phyloP scores from a whole-genome alignment of 345 rosid genomes.

The Dimocarpus longan region DNA sequence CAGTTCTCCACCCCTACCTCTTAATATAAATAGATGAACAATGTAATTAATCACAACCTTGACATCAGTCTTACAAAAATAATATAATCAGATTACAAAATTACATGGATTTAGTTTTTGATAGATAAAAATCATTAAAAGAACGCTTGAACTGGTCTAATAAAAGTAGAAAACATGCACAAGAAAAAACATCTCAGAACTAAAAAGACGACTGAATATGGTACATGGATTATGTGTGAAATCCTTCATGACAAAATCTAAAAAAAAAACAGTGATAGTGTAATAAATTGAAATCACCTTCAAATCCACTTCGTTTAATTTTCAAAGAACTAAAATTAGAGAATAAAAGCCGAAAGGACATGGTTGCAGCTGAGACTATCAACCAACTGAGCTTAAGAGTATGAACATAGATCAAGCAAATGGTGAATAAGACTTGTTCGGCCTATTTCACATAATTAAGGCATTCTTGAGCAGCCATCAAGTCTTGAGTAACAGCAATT shows the following conservation, averaged over 20 bases:
- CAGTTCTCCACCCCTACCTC: background rate
- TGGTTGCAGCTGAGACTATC: background rate
- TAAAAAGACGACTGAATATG: background rate
- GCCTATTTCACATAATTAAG: background rate
- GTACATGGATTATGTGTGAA: conserved; percentile 5
- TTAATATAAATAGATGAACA: background rate
- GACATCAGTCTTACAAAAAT: background rate
- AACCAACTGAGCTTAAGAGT: background rate
- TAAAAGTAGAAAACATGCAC: background rate
- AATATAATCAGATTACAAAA: background rate
- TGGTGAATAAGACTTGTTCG: background rate
- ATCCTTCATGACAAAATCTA: conserved; percentile 4
- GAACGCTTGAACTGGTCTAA: background rate
- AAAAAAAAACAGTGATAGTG: background rate
- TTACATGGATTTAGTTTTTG: background rate
- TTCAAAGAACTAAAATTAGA: background rate
- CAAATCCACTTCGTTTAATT: conserved; percentile 17
- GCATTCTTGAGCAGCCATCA: conserved; percentile 7
- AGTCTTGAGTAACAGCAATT: background rate
- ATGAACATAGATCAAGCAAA: background rate
- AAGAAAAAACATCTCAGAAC: background rate
- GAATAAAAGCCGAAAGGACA: conserved; percentile 3
- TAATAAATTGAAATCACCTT: background rate
- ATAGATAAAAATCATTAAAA: background rate
- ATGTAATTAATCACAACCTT: background rate